Evolutionary conservation across 805 yeast genomes (phyloP), one percentile per base, ranked within the genome.

Genomic region (Sungouiozyma ichnusensis): DNA sequence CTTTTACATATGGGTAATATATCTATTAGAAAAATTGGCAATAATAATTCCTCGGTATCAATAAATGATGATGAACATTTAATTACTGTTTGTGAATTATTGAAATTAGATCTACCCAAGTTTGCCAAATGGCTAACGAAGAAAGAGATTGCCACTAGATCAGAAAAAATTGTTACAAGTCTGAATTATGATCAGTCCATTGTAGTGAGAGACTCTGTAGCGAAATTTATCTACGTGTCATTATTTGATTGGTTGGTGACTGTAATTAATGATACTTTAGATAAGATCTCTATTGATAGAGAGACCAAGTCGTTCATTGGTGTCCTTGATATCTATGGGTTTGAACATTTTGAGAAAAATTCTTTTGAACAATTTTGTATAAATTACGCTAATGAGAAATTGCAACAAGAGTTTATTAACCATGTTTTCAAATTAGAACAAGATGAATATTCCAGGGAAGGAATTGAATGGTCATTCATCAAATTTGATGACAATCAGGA

Each of bases 361-460:
- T 87, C 97, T 7, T 90, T 90, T 55, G 98, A 90, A 65, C 98
- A 90, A 64, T 90, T 90, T 64, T 90, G 98, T 67, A 90, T 90
- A 66, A 90, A 90, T 61, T 90, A 90, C 62, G 97, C 97, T 35
- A 90, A 90, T 64, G 98, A 90, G 68, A 90, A 90, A 65, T 73
- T 90, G 53, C 98, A 90, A 65, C 98, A 90, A 64, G 97, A 90
- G 62, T 90, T 90, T 65, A 92, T 88, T 57, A 97, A 87, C 66
- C 97, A 92, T 57, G 97, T 92, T 41, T 90, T 90, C 76, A 92
- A 92, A 61, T 73, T 92, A 48, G 98, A 90, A 60, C 97, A 92
- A 68, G 96, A 90, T 57, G 97, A 92, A 58, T 90, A 90, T 58
- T 75, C 86, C 40, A 76, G 75, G 46, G 98, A 90, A 66, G 84